Evolutionary conservation across 1,139 yeast species (phyloP).

Genomic region (Taphrina sp.): DNA sequence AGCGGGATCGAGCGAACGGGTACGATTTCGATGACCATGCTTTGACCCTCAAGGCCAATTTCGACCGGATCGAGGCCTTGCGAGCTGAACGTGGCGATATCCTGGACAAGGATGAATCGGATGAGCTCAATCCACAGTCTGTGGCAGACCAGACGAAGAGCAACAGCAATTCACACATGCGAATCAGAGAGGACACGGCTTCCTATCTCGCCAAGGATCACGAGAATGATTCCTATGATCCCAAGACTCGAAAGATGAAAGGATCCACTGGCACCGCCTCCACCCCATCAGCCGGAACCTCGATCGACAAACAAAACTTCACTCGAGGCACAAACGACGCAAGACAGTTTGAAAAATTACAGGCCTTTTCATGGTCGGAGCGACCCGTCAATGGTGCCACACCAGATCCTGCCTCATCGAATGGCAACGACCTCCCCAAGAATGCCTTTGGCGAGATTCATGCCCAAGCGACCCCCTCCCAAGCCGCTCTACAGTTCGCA

Average conservation of each 20-base stretch:
- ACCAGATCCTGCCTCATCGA: neutral
- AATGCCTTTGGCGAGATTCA: constrained; percentile 41
- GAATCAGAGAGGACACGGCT: constrained; percentile 56
- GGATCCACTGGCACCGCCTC: constrained; percentile 39
- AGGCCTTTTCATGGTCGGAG: constrained; percentile 44
- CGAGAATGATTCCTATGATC: constrained; percentile 50
- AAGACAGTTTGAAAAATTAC: constrained; percentile 34
- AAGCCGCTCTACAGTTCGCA: constrained; percentile 51
- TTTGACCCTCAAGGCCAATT: constrained; percentile 48
- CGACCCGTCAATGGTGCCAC: constrained; percentile 47
- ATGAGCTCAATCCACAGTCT: constrained; percentile 37
- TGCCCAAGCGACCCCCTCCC: constrained; percentile 62
- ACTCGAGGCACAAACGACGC: constrained; percentile 54
- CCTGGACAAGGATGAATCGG: constrained; percentile 36
- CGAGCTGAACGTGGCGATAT: constrained; percentile 39
- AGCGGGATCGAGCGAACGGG: constrained; percentile 78
- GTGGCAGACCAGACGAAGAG: constrained; percentile 36
- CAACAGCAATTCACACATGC: constrained; percentile 31
- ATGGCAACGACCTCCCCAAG: neutral
- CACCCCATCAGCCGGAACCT: constrained; percentile 13
- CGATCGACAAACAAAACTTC: constrained; percentile 46
- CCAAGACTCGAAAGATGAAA: constrained; percentile 56
- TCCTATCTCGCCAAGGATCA: constrained; percentile 50
- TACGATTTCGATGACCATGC: constrained; percentile 62
- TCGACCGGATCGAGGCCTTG: constrained; percentile 48